These are phyloP conservation scores for Phytophthora crassamura DNA, from an alignment of 352 stramenopile species.

Conservation along the genomic window DNA sequence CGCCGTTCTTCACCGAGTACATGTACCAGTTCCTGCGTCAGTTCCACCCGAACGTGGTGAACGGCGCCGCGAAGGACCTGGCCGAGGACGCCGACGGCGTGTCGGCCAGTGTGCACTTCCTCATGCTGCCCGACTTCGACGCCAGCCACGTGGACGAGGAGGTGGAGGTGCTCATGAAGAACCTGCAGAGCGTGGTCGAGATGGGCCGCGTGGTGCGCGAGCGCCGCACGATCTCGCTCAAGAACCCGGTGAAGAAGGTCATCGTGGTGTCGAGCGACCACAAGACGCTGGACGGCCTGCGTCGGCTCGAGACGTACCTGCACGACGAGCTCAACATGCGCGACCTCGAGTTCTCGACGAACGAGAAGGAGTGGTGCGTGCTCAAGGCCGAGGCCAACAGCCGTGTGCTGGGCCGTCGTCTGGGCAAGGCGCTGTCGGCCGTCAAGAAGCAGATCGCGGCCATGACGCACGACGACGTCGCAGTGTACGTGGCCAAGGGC, in stretches of 20 bases:
- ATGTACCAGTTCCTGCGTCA: slow-evolving; percentile 99
- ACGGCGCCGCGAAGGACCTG: slow-evolving; percentile 76
- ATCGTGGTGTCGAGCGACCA: slow-evolving; percentile 94
- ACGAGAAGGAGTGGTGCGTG: slow-evolving; percentile 93
- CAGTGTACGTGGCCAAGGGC: slow-evolving; percentile 73
- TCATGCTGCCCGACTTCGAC: slow-evolving; percentile 96
- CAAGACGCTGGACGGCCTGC: slow-evolving; percentile 71
- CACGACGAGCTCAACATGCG: slow-evolving; percentile 98
- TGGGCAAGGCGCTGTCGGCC: slow-evolving; percentile 97
- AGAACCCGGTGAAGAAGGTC: slow-evolving; percentile 97
- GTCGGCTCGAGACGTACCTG: slow-evolving; percentile 94
- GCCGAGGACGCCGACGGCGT: slow-evolving; percentile 90
- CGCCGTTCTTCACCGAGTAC: slow-evolving; percentile 99
- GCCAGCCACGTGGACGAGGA: slow-evolving; percentile 92
- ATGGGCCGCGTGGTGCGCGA: slow-evolving; percentile 97
- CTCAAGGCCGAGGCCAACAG: slow-evolving; percentile 96
- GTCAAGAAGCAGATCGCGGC: slow-evolving; percentile 87
- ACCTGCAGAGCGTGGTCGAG: slow-evolving; percentile 97
- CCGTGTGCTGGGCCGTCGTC: slow-evolving; percentile 94
- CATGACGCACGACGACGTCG: slow-evolving; percentile 77
- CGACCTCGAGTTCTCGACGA: slow-evolving; percentile 90
- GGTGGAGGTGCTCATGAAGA: slow-evolving; percentile 95
- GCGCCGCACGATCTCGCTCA: slow-evolving; percentile 96
- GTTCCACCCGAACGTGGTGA: slow-evolving; percentile 92
- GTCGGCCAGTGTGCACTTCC: slow-evolving; percentile 96